A percentile compares a stretch with the other conserved stretches of the same genome.
These are phyloP conservation scores for slime mould (Dictyostelium discoideum) DNA, from an alignment of 78 protist species.

Conservation along the genomic window dicty_2.7 NC_007089.4:1390501-1391000, in stretches of 20 bases:
- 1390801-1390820: slow-evolving; percentile 91
- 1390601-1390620: slow-evolving; percentile 97
- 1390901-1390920: slow-evolving; percentile 97
- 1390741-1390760: slow-evolving; percentile 99
- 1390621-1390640: slow-evolving; percentile 95
- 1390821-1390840: slow-evolving; percentile 96
- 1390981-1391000: slow-evolving; percentile 93
- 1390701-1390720: slow-evolving; percentile 98
- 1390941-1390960: slow-evolving; percentile 94
- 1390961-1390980: slow-evolving; percentile 96
- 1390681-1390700: slow-evolving; percentile 99
- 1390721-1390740: slow-evolving; percentile 94
- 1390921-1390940: slow-evolving; percentile 92
- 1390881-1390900: slow-evolving; percentile 82
- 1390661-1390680: slow-evolving; percentile 94
- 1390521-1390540: slow-evolving; percentile 93
- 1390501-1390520: slow-evolving; percentile 96
- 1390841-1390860: slow-evolving; percentile 91
- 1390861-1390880: slow-evolving; percentile 22
- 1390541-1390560: slow-evolving; percentile 87
- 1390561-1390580: slow-evolving; percentile 87
- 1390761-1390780: slow-evolving; percentile 99
- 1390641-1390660: slow-evolving; percentile 84
- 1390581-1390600: slow-evolving; percentile 97
- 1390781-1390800: slow-evolving; percentile 87